These are phyloP conservation scores for Achaetomiella virescens DNA, from an alignment of 495 filamentous ascomycete species.

Conservation along the genomic window DNA sequence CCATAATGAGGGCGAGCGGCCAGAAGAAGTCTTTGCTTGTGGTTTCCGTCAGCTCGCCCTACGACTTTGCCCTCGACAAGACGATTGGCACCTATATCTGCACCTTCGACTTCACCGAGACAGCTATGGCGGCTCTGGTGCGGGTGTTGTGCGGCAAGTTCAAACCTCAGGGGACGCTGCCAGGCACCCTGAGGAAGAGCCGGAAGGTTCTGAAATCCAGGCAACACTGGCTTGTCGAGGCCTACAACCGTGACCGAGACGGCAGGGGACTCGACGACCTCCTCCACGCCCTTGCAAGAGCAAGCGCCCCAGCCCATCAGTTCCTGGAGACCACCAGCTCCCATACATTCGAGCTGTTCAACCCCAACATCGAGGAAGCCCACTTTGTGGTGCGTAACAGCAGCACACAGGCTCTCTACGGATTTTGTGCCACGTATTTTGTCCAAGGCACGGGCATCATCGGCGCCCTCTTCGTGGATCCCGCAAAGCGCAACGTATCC, in stretches of 20 bases:
- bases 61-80: conserved; percentile 90
- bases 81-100: conserved; percentile 83
- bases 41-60: conserved; percentile 85
- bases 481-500: conserved; percentile 71
- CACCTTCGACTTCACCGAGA: conserved; percentile 92
- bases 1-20: conserved; percentile 47
- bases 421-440: conserved; percentile 83
- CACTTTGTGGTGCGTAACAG: conserved; percentile 91
- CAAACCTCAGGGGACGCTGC: conserved; percentile 62
- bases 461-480: conserved; percentile 77
- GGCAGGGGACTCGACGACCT: conserved; percentile 61
- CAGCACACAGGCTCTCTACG: conserved; percentile 78
- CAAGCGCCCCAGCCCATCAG: conserved; percentile 51
- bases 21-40: conserved; percentile 72
- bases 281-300: conserved; percentile 55
- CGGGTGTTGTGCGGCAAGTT: conserved; percentile 75
- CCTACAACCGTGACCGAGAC: conserved; percentile 73
- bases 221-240: conserved; percentile 86
- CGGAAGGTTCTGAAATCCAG: conserved; percentile 73
- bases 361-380: conserved; percentile 61
- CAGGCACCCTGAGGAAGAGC: conserved; percentile 75
- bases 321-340: conserved; percentile 61
- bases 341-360: conserved; percentile 65
- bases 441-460: conserved; percentile 70
- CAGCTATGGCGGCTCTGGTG: conserved; percentile 74